Evolutionary conservation across 352 stramenopile genomes (phyloP).

Genomic region (Phytophthora megakarya): DNA sequence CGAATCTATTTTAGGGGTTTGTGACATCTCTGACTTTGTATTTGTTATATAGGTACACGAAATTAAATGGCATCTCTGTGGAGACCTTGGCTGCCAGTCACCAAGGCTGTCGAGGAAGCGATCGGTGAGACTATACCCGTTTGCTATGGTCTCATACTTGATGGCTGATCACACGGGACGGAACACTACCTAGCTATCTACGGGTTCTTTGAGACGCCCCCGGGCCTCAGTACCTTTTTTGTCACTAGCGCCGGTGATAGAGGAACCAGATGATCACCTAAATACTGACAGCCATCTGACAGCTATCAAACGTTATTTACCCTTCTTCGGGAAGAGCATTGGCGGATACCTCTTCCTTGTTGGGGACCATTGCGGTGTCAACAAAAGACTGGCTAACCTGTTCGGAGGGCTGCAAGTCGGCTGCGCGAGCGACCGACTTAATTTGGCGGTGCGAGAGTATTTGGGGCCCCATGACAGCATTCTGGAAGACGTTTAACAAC

Average conservation of each 20-base stretch:
- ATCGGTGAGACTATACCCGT: slow-evolving; percentile 1
- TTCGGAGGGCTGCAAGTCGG: not conserved
- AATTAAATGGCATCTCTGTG: not conserved
- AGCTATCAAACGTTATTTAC: not conserved
- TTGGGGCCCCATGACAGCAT: too few relatives aligned
- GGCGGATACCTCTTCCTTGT: not conserved
- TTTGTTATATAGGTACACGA: slow-evolving; percentile 14
- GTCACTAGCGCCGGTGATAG: slow-evolving; percentile 3
- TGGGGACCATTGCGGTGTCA: slow-evolving; percentile 10
- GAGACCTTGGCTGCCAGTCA: not conserved
- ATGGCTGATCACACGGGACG: slow-evolving; percentile 1
- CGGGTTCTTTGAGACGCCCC: not conserved
- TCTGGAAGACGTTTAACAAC: too few relatives aligned
- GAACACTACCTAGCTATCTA: slow-evolving; percentile 17
- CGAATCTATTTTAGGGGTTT: not conserved
- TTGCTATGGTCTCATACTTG: not conserved
- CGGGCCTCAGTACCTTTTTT: not conserved
- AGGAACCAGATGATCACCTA: slow-evolving; percentile 1
- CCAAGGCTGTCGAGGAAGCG: not conserved
- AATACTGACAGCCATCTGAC: not conserved
- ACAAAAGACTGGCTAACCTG: slow-evolving; percentile 4
- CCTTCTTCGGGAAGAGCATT: not conserved
- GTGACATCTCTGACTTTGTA: not conserved
- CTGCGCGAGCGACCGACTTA: slow-evolving; percentile 2
- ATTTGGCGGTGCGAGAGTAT: slow-evolving; percentile 5